Evolutionary conservation across 306 rosid species (phyloP), one percentile per base, ranked within the genome.

Genomic region (Cicer yamashitae): DNA sequence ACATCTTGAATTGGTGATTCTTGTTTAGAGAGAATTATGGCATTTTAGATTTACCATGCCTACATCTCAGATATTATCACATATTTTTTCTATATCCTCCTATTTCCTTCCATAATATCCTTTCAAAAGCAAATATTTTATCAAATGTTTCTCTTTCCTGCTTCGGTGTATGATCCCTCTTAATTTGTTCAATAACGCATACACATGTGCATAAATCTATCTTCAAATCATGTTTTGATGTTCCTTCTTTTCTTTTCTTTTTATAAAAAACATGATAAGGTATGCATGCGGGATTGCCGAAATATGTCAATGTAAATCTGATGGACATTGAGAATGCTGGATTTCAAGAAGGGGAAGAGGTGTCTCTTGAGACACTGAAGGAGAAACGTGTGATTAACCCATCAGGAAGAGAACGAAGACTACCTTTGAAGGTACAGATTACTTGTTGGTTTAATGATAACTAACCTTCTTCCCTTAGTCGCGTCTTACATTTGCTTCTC

Each of bases 331-430:
- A 88, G 73, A 90, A 72, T 3, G 96, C 97, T 10, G 89, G 88
- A 79, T 96, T 92, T 87, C 78, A 83, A 81, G 96, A 90, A 11
- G 99, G 99, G 18, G 99, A 96, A 13, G 97, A 96, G 80, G 98
- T 96, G 7, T 86, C 99, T 38, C 66, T 90, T 44, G 92, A 96
- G 82, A 76, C 93, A 18, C 79, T 96, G 76, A 94, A 81, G 90
- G 83, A 75, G 72, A 92, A 83, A 86, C 83, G 99, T 12, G 82
- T 92, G 78, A 92, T 94, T 81, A 90, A 92, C 83, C 96, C 98
- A 53, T 94, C 99, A 8, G 98, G 98, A 81, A 92, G 98, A 83
- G 98, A 92, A 15, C 85, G 96, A 76, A 89, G 41, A 75, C 99
- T 94, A 50, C 97, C 96, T 58, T 81, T 94, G 83, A 94, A 94